phyloP scores from a whole-genome alignment of 441 rosid species.

The Adansonia madagascariensis region DNA sequence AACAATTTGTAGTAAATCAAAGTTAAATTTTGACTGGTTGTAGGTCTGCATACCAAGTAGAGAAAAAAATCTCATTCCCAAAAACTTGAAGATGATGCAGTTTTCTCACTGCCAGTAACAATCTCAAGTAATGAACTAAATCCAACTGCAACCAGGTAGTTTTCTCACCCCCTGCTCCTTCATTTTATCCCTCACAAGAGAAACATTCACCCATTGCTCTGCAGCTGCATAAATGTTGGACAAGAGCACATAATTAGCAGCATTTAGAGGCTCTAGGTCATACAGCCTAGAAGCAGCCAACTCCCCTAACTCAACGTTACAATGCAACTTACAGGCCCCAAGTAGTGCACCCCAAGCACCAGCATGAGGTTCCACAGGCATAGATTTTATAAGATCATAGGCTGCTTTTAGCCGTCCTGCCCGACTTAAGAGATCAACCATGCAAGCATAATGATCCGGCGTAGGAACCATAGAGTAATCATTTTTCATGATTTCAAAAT shows the following conservation, averaged over 20 bases:
- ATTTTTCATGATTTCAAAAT: slow-evolving; percentile 59
- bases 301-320: slow-evolving; percentile 62
- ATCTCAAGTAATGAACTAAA: slow-evolving; percentile 27
- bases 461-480: slow-evolving; percentile 55
- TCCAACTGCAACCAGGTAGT: slow-evolving; percentile 66
- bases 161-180: slow-evolving; percentile 63
- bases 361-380: slow-evolving; percentile 69
- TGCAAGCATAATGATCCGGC: slow-evolving; percentile 70
- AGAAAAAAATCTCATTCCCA: neutral
- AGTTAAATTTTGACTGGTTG: neutral
- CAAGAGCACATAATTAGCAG: slow-evolving; percentile 67
- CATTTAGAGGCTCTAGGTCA: slow-evolving; percentile 69
- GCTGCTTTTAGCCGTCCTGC: slow-evolving; percentile 65
- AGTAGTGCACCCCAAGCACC: slow-evolving; percentile 88
- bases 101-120: neutral
- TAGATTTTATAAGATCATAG: slow-evolving; percentile 54
- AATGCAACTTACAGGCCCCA: slow-evolving; percentile 66
- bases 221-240: slow-evolving; percentile 80
- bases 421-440: slow-evolving; percentile 78
- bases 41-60: neutral
- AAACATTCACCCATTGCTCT: slow-evolving; percentile 67
- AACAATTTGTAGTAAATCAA: neutral
- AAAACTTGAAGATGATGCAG: neutral
- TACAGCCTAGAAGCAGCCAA: slow-evolving; percentile 53
- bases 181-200: slow-evolving; percentile 64